phyloP scores from a whole-genome alignment of 78 protist genomes.

The Cavenderia fasciculata region DNA sequence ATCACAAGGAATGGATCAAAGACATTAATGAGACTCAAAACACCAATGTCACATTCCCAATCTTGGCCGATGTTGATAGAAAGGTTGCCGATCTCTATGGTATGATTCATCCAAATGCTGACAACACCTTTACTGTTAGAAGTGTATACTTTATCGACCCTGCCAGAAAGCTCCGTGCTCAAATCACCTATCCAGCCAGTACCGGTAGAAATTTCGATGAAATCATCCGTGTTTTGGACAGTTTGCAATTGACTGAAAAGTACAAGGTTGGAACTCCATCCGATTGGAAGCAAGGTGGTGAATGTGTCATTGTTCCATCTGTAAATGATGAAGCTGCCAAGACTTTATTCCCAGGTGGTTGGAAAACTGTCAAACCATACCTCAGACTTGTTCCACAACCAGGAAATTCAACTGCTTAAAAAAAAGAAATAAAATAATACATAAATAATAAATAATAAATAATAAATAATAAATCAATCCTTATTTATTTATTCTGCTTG shows the following conservation, averaged over 20 bases:
- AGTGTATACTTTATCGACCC: constrained; percentile 84
- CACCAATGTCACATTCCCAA: constrained; percentile 77
- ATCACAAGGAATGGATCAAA: constrained; percentile 83
- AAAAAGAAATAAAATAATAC: neutral
- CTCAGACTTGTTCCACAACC: constrained; percentile 58
- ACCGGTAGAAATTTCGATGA: constrained; percentile 83
- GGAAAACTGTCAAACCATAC: constrained; percentile 20
- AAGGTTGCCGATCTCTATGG: constrained; percentile 83
- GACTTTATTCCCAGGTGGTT: constrained; percentile 70
- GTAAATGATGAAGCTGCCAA: constrained; percentile 76
- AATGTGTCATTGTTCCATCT: constrained; percentile 79
- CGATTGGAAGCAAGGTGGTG: constrained; percentile 88
- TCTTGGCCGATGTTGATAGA: constrained; percentile 81
- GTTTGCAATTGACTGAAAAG: constrained; percentile 88
- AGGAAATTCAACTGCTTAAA: neutral
- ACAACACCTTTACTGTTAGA: constrained; percentile 57
- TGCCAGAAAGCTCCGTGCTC: constrained; percentile 69
- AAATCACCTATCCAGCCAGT: constrained; percentile 85
- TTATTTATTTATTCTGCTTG: neutral
- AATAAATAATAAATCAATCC: neutral
- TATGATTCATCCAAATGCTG: constrained; percentile 84
- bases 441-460: neutral
- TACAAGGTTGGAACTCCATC: constrained; percentile 86
- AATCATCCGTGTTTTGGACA: constrained; percentile 85
- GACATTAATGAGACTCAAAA: constrained; percentile 87